Conservation (phyloP, 305 asterid species). For the Euphrasia arctica region DNA sequence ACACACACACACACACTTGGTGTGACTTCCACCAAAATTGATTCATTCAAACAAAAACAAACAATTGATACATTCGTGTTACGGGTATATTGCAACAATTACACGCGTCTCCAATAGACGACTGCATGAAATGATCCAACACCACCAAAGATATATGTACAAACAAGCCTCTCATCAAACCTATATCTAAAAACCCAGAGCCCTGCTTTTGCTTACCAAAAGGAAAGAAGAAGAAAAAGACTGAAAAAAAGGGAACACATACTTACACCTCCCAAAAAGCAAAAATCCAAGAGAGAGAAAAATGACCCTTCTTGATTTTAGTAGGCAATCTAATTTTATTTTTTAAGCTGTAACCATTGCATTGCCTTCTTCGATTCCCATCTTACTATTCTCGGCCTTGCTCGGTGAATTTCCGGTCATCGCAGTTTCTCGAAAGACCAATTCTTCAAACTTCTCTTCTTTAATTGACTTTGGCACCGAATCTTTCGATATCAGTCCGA, state of each 20-base stretch:
- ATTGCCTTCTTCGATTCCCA: conserved; percentile 34
- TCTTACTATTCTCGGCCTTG: conserved; percentile 32
- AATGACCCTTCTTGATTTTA: conserved; percentile 14
- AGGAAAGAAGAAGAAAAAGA: not conserved
- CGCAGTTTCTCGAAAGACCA: conserved; percentile 28
- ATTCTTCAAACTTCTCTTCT: conserved; percentile 32
- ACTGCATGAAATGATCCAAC: not conserved
- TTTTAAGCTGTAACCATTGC: conserved; percentile 50
- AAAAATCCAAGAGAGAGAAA: not conserved
- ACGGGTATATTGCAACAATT: not conserved
- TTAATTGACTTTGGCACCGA: conserved; percentile 15
- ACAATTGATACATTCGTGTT: not conserved
- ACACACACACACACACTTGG: not conserved
- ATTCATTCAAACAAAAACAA: too few relatives aligned
- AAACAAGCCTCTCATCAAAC: conserved; percentile 27
- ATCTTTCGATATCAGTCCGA: conserved; percentile 40
- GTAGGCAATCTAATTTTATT: conserved; percentile 10
- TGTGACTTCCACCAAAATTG: not conserved
- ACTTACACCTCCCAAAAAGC: conserved; percentile 17
- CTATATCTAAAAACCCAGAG: conserved; percentile 37
- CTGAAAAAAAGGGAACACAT: not conserved
- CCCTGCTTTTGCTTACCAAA: conserved; percentile 31
- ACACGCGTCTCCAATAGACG: not conserved
- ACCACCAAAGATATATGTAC: not conserved
- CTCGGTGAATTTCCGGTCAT: conserved; percentile 17